Base-by-base conservation (phyloP, 345 rosid species). In the Litchi chinensis region DNA sequence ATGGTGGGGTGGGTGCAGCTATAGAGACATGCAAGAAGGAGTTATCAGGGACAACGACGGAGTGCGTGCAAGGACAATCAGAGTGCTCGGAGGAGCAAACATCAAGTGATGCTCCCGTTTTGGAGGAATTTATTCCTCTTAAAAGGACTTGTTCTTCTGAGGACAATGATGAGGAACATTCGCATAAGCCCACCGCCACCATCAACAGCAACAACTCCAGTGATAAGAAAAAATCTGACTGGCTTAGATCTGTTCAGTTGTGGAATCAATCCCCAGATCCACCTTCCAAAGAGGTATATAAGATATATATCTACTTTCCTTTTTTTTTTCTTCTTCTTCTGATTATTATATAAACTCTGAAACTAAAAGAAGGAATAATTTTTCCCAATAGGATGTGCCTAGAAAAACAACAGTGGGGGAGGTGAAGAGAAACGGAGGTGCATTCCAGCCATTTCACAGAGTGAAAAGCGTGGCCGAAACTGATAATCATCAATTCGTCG, bases 231-330 rank as follows among this genome's bases (percentile, higher is more conserved):
- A 94, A 94, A 86, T 91, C 98, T 0, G 98, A 96, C 60, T 96
- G 99, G 99, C 99, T 96, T 87, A 90, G 93, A 89, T 94, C 98
- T 88, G 97, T 91, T 67, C 99, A 91, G 87, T 79, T 96, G 65
- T 96, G 98, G 99, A 91, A 92, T 59, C 95, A 86, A 21, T 86
- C 90, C 65, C 87, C 93, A 74, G 95, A 91, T 91, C 91, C 84
- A 28, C 78, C 80, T 24, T 65, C 73, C 1, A 83, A 83, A 69
- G 88, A 86, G 86, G 95, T 91, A 76, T 32, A 10, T 4, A 3
- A 9, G 0, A 5, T 71, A 3, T 15, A 46, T 19, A n/a, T 46
- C 22, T 3, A 15, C 52, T 16, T 37, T 24, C 59, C 19, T 57
- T 64, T 11, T 19, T 57, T 64, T 48, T 50, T n/a, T n/a, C n/a